Evolutionary conservation across 2,329 filamentous ascomycete genomes (phyloP).

Genomic region (Aspergillus sojae): DNA sequence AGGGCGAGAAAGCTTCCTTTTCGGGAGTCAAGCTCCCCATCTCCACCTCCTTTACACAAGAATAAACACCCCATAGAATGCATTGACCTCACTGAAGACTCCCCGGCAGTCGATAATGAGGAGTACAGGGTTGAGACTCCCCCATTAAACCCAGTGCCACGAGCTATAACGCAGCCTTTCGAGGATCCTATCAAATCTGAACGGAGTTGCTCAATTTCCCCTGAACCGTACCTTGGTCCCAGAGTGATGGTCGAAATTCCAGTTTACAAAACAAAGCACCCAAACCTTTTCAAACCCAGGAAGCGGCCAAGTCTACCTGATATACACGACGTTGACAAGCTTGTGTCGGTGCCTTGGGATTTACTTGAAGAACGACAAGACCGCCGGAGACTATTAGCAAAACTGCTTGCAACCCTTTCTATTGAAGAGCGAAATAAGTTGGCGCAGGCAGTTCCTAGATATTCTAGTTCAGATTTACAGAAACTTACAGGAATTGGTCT

Average conservation of each 20-base stretch:
- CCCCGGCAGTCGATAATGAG: conserved; percentile 16
- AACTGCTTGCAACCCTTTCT: conserved; percentile 26
- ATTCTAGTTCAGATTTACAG: conserved; percentile 14
- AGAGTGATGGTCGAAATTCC: conserved; percentile 12
- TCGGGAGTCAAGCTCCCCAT: conserved; percentile 17
- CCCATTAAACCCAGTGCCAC: conserved; percentile 33
- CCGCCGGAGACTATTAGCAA: conserved; percentile 37
- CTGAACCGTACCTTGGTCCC: conserved; percentile 15
- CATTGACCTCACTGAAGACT: conserved; percentile 40
- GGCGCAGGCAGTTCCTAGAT: conserved; percentile 17
- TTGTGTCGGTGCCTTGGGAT: conserved; percentile 37
- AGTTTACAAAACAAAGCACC: conserved; percentile 1
- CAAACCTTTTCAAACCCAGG: background rate
- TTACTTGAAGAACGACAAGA: conserved; percentile 43
- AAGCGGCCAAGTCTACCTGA: conserved; percentile 15
- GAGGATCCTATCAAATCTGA: conserved; percentile 10
- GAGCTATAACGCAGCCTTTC: conserved; percentile 10
- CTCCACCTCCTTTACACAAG: conserved; percentile 3
- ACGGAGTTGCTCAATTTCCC: conserved; percentile 21
- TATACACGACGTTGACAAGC: conserved; percentile 28
- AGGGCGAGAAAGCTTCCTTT: conserved; percentile 11
- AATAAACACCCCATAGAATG: conserved; percentile 18
- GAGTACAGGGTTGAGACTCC: conserved; percentile 38
- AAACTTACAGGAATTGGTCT: conserved; percentile 20
- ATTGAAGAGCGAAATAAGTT: conserved; percentile 23